Evolutionary conservation across 2,329 filamentous ascomycete species (phyloP).

Genomic region (Venturia nashicola): DNA sequence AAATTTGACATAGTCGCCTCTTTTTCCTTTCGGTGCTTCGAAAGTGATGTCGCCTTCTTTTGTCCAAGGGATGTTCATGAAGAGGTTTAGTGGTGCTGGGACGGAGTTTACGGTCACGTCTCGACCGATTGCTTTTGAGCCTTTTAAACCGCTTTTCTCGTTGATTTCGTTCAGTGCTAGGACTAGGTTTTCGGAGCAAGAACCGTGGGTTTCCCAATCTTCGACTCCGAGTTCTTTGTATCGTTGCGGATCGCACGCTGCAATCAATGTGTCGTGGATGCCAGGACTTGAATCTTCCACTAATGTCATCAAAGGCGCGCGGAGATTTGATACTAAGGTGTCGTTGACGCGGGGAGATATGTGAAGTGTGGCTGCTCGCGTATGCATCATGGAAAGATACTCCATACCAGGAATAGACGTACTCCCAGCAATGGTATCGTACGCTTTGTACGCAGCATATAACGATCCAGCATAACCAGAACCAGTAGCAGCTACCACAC

Average conservation of each 20-base stretch:
- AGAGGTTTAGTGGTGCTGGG: conserved; percentile 23
- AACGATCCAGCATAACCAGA: conserved; percentile 34
- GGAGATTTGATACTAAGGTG: conserved; percentile 21
- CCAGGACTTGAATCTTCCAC: conserved; percentile 22
- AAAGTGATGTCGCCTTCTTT: conserved; percentile 30
- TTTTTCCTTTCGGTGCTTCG: conserved; percentile 26
- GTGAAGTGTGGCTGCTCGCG: conserved; percentile 19
- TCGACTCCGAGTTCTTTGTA: conserved; percentile 21
- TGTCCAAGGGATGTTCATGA: conserved; percentile 34
- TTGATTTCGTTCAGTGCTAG: conserved; percentile 18
- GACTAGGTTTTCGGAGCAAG: conserved; percentile 26
- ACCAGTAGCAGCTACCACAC: conserved; percentile 28
- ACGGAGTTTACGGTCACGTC: conserved; percentile 16
- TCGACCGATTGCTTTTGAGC: conserved; percentile 8
- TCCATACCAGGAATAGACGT: conserved; percentile 12
- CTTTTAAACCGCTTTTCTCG: conserved; percentile 15
- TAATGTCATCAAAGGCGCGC: conserved; percentile 21
- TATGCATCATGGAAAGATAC: conserved; percentile 25
- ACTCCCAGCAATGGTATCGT: conserved; percentile 18
- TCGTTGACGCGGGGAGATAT: conserved; percentile 20
- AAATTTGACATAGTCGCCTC: conserved; percentile 31
- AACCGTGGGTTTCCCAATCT: conserved; percentile 19
- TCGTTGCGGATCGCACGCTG: conserved; percentile 24
- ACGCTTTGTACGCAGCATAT: conserved; percentile 37
- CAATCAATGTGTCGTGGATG: conserved; percentile 23